Conservation (phyloP, 2,329 filamentous ascomycete species). For the Ophiosphaerella narmari region DNA sequence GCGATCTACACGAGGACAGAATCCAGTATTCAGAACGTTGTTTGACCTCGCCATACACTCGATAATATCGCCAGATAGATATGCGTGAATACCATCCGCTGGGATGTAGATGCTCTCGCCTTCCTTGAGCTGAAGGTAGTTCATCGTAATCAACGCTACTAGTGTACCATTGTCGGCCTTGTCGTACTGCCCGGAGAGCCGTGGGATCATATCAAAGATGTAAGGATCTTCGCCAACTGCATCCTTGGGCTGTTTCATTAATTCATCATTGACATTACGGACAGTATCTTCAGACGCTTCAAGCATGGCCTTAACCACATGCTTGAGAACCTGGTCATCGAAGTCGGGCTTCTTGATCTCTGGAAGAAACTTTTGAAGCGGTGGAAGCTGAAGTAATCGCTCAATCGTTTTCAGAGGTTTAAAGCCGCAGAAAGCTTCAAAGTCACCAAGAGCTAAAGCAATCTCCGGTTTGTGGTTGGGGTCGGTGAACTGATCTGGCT, state of each 20-base stretch:
- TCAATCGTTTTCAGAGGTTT: conserved; percentile 68
- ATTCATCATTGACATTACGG: conserved; percentile 56
- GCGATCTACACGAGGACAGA: conserved; percentile 70
- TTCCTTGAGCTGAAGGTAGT: conserved; percentile 68
- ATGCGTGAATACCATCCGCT: conserved; percentile 75
- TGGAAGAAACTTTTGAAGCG: conserved; percentile 60
- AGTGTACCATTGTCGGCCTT: conserved; percentile 68
- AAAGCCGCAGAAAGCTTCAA: conserved; percentile 78
- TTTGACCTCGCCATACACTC: conserved; percentile 79
- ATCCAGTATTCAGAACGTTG: conserved; percentile 75
- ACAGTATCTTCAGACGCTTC: conserved; percentile 59
- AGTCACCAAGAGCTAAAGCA: conserved; percentile 70
- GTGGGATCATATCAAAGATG: conserved; percentile 67
- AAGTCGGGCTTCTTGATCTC: conserved; percentile 50
- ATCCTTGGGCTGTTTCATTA: conserved; percentile 55
- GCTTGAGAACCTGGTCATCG: conserved; percentile 62
- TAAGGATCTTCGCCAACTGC: conserved; percentile 60
- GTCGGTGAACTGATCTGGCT: conserved; percentile 71
- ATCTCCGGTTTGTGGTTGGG: conserved; percentile 82
- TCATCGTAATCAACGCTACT: conserved; percentile 74
- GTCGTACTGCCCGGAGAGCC: conserved; percentile 68
- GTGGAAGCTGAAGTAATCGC: conserved; percentile 60
- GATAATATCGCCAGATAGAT: conserved; percentile 73
- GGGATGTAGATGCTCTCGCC: conserved; percentile 73
- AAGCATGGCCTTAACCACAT: conserved; percentile 61